Evolutionary conservation across 805 yeast genomes (phyloP), one percentile per base, ranked within the genome.

Genomic region (Kazachstania kunashirensis): DNA sequence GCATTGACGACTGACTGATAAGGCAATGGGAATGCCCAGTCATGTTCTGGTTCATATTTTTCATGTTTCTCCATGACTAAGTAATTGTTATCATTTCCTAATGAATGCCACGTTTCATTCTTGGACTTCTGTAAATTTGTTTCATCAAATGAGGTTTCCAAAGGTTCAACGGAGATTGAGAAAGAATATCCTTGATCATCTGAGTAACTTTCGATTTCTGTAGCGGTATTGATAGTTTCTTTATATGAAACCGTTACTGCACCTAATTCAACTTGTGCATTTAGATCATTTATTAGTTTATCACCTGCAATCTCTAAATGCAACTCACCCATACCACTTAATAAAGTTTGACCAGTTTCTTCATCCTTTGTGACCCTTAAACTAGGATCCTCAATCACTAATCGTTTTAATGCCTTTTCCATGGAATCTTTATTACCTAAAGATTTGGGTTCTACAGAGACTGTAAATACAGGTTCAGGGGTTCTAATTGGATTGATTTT

Each of bases 241-340:
- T 84, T 85, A 57, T 83, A 89, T 0, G 96, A 82, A 5, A 92
- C 95, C 64, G 77, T 84, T 15, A 92, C 84, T 36, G 79, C 78
- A 31, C 96, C 86, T 27, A 85, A 68, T 23, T 77, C 78, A 1
- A 84, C 81, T 38, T 79, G 76, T 3, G 94, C 95, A 55, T 80
- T 79, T 70, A 86, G 68, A 40, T 85, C 95, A 29, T 72, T 73
- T n/a, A 84, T 61, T 29, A 86, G 67, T 38, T 96, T 67, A 49
- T 84, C 92, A 33, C 68, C 70, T 2, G 92, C 82, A 46, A 92
- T 86, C 47, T 92, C 97, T 34, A 92, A 67, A 61, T 92, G 98
- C 33, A 92, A 67, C 53, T 92, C 98, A 43, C 98, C 98, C 96
- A 89, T 88, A 48, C 98, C 98, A 39, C 95, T 83, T 53, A 92